These are phyloP conservation scores for Orbilia blumenaviensis DNA, from an alignment of 2,329 filamentous ascomycete genomes.

Conservation along the genomic window DNA sequence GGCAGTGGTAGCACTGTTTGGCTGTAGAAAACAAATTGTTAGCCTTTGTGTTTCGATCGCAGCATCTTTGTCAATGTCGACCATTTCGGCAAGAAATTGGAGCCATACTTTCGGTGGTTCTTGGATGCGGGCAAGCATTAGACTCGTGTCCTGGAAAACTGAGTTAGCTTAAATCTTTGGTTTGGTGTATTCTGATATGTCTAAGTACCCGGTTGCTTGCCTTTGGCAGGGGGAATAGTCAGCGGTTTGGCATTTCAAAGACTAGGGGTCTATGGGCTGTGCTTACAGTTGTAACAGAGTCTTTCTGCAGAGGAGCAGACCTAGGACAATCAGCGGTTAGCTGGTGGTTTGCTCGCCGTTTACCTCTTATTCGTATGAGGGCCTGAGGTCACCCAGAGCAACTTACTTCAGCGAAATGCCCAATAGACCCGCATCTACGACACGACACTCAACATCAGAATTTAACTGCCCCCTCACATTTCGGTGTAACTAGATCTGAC, in stretches of 20 bases:
- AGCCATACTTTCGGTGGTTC: conserved; percentile 83
- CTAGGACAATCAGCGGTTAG: conserved; percentile 65
- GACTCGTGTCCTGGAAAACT: conserved; percentile 79
- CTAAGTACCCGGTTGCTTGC: conserved; percentile 78
- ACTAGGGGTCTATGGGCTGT: neutral
- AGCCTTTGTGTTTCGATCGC: neutral
- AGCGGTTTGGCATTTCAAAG: neutral
- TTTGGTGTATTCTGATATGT: neutral
- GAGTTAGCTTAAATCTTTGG: conserved; percentile 48
- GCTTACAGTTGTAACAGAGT: conserved; percentile 98
- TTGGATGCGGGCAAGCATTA: conserved; percentile 93
- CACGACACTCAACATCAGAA: conserved; percentile 62
- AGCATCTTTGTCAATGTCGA: conserved; percentile 54
- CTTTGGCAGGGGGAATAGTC: conserved; percentile 61
- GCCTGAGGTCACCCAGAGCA: conserved; percentile 58
- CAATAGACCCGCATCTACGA: conserved; percentile 66
- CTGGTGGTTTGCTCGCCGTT: neutral
- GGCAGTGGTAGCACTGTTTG: conserved; percentile 99
- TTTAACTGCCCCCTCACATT: conserved; percentile 43
- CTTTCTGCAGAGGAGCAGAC: conserved; percentile 98
- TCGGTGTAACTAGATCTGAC: conserved; percentile 30
- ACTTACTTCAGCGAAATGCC: conserved; percentile 66
- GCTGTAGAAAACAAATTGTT: conserved; percentile 64
- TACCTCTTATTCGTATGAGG: neutral
- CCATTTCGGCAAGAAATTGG: neutral